These are phyloP conservation scores for Musa itinerans DNA, from an alignment of 176 grass and related monocot species.

Conservation along the genomic window DNA sequence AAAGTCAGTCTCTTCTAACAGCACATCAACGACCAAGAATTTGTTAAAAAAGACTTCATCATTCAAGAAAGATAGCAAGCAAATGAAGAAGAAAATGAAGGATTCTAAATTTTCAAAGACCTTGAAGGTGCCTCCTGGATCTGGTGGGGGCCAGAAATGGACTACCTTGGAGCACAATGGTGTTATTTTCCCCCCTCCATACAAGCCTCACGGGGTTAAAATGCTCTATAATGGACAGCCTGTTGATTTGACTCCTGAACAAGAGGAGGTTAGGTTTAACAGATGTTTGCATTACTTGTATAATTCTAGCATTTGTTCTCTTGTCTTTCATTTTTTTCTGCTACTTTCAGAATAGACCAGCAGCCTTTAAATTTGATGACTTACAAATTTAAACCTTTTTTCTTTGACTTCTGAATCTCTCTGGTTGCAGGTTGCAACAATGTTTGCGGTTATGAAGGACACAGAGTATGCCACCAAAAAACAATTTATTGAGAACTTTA, in stretches of 20 bases:
- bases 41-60: slow-evolving; percentile 42
- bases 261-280: slow-evolving; percentile 72
- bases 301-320: neutral
- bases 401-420: neutral
- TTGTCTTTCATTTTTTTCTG: slow-evolving; percentile 10
- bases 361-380: neutral
- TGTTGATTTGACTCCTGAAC: slow-evolving; percentile 75
- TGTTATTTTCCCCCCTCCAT: slow-evolving; percentile 85
- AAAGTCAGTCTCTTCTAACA: slow-evolving; percentile 49
- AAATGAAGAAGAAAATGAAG: slow-evolving; percentile 55
- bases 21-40: slow-evolving; percentile 36
- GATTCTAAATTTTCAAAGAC: slow-evolving; percentile 56
- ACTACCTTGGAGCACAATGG: slow-evolving; percentile 79
- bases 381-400: slow-evolving; percentile 1
- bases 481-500: slow-evolving; percentile 84
- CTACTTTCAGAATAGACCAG: neutral
- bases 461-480: slow-evolving; percentile 56
- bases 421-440: slow-evolving; percentile 71
- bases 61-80: slow-evolving; percentile 52
- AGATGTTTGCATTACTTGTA: neutral
- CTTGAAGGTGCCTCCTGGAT: slow-evolving; percentile 72
- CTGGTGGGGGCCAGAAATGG: slow-evolving; percentile 85
- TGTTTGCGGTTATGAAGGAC: slow-evolving; percentile 99
- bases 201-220: slow-evolving; percentile 82
- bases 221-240: slow-evolving; percentile 86